These are phyloP conservation scores for Nakazawaea populi DNA, from an alignment of 805 yeast genomes.

Conservation along the genomic window DNA sequence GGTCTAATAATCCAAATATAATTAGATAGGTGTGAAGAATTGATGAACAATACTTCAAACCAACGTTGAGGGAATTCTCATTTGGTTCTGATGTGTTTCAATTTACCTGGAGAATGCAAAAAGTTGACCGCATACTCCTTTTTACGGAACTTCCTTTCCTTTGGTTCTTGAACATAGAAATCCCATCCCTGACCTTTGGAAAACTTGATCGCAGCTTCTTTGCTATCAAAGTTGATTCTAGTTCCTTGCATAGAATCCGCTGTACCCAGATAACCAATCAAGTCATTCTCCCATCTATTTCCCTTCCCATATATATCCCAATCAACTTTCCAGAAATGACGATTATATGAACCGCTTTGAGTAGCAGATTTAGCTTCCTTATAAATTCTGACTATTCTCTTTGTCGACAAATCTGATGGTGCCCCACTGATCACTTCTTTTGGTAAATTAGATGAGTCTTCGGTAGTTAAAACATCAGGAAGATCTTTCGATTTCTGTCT, in stretches of 20 bases:
- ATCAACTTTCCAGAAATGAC: conserved; percentile 65
- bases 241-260: conserved; percentile 82
- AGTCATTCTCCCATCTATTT: conserved; percentile 84
- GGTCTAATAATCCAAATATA: too few species aligned
- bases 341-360: conserved; percentile 59
- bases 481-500: conserved; percentile 1
- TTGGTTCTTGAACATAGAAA: conserved; percentile 77
- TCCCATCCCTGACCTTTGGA: conserved; percentile 86
- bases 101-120: conserved; percentile 58
- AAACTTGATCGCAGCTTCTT: conserved; percentile 72
- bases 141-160: conserved; percentile 62
- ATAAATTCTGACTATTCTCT: conserved; percentile 70
- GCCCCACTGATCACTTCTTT: conserved; percentile 74
- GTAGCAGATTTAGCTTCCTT: conserved; percentile 77
- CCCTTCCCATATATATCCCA: conserved; percentile 78
- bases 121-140: conserved; percentile 75
- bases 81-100: conserved; percentile 79
- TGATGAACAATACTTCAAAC: too few species aligned
- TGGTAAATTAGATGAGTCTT: conserved; percentile 25
- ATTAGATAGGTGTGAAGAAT: too few species aligned
- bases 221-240: conserved; percentile 63
- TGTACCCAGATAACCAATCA: conserved; percentile 79
- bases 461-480: conserved; percentile 10
- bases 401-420: conserved; percentile 54
- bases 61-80: conserved; percentile 21